Evolutionary conservation across 208 protist species (phyloP).

Genomic region (Trichomonas tenax): DNA sequence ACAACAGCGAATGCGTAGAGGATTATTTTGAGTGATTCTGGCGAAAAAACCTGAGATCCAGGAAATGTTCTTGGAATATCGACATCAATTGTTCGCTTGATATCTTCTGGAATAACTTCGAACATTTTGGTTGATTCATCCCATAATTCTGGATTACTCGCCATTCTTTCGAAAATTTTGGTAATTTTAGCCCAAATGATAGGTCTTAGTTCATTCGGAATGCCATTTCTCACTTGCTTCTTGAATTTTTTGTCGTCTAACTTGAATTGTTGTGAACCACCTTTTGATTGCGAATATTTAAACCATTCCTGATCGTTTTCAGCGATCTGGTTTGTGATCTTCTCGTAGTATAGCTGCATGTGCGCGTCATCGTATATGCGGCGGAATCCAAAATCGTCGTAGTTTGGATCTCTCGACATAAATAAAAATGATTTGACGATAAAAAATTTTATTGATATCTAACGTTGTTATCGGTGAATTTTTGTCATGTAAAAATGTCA

Average conservation of each 20-base stretch:
- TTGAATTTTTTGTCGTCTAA: neutral
- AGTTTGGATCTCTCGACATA: neutral
- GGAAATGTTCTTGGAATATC: constrained; percentile 3
- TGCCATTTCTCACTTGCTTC: neutral
- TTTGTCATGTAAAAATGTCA: too few species aligned
- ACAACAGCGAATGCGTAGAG: constrained; percentile 38
- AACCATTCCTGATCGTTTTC: neutral
- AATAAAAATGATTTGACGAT: too few species aligned
- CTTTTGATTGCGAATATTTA: neutral
- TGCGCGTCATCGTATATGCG: neutral
- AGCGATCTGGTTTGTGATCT: neutral
- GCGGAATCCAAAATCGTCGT: neutral
- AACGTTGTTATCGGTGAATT: too few species aligned
- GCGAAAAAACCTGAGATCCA: neutral
- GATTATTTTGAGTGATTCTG: constrained; percentile 30
- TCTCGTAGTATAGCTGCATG: neutral
- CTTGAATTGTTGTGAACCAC: neutral
- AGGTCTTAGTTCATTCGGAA: neutral
- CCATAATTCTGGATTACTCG: neutral
- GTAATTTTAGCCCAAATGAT: neutral
- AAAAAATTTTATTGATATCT: too few species aligned
- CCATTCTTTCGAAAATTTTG: neutral
- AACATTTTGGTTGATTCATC: neutral
- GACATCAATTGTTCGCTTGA: neutral
- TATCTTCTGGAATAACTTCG: neutral